phyloP scores from a whole-genome alignment of 179 eudicot genomes.

The Drosera spatulata region DNA sequence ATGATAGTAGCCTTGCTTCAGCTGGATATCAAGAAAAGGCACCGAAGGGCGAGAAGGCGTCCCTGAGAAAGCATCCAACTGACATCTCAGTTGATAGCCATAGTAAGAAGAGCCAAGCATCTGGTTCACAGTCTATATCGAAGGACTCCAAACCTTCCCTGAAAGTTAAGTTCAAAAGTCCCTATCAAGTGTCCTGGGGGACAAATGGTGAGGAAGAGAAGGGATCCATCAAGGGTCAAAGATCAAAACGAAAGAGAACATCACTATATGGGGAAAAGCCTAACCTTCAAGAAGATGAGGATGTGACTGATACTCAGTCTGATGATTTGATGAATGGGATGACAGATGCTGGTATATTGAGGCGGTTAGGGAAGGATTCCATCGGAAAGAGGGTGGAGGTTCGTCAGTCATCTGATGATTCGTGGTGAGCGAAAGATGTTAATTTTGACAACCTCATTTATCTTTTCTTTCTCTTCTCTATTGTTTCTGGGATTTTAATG shows the following conservation, averaged over 20 bases:
- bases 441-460: no score
- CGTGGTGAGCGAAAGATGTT: slow-evolving; percentile 42
- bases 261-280: slow-evolving; percentile 31
- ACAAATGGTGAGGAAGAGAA: slow-evolving; percentile 58
- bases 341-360: slow-evolving; percentile 81
- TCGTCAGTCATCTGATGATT: slow-evolving; percentile 69
- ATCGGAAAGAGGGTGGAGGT: slow-evolving; percentile 91
- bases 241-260: slow-evolving; percentile 86
- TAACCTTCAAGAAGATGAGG: slow-evolving; percentile 33
- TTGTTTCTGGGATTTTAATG: no score
- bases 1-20: slow-evolving; percentile 21
- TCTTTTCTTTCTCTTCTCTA: no score
- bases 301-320: slow-evolving; percentile 26
- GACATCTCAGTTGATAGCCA: slow-evolving; percentile 23
- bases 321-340: slow-evolving; percentile 41
- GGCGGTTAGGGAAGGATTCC: slow-evolving; percentile 85
- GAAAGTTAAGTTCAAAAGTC: slow-evolving; percentile 72
- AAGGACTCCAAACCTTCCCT: slow-evolving; percentile 69
- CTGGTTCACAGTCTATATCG: slow-evolving; percentile 22
- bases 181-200: slow-evolving; percentile 41
- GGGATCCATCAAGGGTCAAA: slow-evolving; percentile 71
- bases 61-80: slow-evolving; percentile 30
- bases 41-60: slow-evolving; percentile 36
- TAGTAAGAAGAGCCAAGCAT: slow-evolving; percentile 19
- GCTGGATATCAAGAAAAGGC: slow-evolving; percentile 20